Conservation (phyloP, 805 yeast genomes). For the Nakazawaea wickerhamii region DNA sequence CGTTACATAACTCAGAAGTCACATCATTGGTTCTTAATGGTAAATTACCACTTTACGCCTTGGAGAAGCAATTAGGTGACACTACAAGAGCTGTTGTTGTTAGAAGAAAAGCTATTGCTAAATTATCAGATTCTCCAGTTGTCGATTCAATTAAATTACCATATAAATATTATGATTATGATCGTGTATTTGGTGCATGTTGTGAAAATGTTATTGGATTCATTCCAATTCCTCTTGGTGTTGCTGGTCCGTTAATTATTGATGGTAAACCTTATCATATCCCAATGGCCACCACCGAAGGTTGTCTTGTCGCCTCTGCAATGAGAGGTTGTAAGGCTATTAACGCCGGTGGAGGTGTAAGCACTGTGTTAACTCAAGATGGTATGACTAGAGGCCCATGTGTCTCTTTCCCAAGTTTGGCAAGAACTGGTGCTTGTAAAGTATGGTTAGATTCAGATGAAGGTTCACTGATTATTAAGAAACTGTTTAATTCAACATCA, state of each 20-base stretch:
- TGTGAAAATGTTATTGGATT: constrained; percentile 98
- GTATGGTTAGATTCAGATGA: constrained; percentile 94
- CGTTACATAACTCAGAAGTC: constrained; percentile 69
- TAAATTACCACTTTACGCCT: constrained; percentile 85
- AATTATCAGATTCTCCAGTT: constrained; percentile 75
- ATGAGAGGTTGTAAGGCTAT: constrained; percentile 99
- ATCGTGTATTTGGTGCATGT: constrained; percentile 96
- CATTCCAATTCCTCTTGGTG: constrained; percentile 95
- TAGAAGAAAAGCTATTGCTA: constrained; percentile 89
- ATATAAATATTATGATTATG: constrained; percentile 79
- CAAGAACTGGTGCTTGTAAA: constrained; percentile 91
- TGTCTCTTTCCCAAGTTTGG: constrained; percentile 77
- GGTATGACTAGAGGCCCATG: constrained; percentile 99
- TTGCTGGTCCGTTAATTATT: constrained; percentile 93
- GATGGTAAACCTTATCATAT: constrained; percentile 86
- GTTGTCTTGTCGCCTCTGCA: constrained; percentile 96
- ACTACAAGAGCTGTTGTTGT: constrained; percentile 89
- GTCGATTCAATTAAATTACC: constrained; percentile 72
- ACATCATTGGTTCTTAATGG: constrained; percentile 65
- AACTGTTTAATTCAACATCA: constrained; percentile 93
- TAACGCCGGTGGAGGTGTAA: constrained; percentile 94
- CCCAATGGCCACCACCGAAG: constrained; percentile 99
- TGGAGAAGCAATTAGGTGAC: constrained; percentile 87
- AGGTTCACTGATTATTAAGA: constrained; percentile 76
- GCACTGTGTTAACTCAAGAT: constrained; percentile 86